A percentile compares a stretch with the other conserved stretches of the same genome.
Evolutionary conservation across 805 yeast genomes (phyloP).

Genomic region (Yamadazyma sp.): DNA sequence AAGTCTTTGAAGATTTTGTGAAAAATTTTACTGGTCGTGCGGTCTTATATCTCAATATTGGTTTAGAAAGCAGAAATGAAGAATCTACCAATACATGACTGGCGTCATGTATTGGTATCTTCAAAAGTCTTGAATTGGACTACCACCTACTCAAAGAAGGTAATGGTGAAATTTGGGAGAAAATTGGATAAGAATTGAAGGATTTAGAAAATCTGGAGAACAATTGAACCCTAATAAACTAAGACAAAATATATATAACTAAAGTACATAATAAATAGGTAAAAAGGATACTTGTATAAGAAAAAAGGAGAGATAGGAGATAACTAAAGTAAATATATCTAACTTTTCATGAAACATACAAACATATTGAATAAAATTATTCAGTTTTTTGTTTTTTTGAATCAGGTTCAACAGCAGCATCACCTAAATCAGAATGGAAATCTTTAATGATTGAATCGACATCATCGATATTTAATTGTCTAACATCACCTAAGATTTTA

Average conservation of each 20-base stretch:
- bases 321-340: neutral
- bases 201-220: no score
- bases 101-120: no score
- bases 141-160: no score
- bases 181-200: no score
- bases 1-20: neutral
- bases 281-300: no score
- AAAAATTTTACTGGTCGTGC: constrained; percentile 10
- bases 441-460: constrained; percentile 96
- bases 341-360: no score
- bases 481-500: constrained; percentile 90
- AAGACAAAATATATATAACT: no score
- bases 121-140: no score
- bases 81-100: neutral
- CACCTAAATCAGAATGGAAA: constrained; percentile 48
- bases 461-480: constrained; percentile 93
- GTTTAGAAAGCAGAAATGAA: neutral
- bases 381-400: constrained; percentile 16
- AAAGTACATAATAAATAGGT: no score
- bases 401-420: constrained; percentile 45
- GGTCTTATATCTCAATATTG: constrained; percentile 1
- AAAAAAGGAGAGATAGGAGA: no score
- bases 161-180: no score
- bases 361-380: constrained; percentile 9
- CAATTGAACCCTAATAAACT: no score